phyloP scores from a whole-genome alignment of 306 rosid genomes.

The Cicer cuneatum region DNA sequence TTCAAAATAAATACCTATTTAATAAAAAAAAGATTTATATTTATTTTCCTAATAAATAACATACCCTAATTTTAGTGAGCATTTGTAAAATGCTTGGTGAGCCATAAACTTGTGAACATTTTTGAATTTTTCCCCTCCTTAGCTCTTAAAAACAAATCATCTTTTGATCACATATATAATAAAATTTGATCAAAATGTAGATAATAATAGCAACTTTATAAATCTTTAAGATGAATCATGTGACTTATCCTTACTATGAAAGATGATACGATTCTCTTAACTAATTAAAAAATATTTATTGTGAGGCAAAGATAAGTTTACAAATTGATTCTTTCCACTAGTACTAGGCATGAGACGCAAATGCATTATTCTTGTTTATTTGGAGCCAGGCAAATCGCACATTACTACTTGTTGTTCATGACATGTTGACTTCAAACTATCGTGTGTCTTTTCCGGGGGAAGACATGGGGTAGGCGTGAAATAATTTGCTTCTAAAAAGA shows the following conservation, averaged over 20 bases:
- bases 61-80: too few relatives aligned
- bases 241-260: conserved; percentile 11
- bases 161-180: background rate
- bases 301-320: conserved; percentile 21
- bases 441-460: conserved; percentile 35
- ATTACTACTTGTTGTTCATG: conserved; percentile 36
- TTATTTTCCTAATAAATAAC: too few relatives aligned
- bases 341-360: conserved; percentile 37
- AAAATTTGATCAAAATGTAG: conserved; percentile 31
- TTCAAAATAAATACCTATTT: too few relatives aligned
- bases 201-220: background rate
- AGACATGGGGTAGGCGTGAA: conserved; percentile 38
- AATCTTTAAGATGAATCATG: conserved; percentile 6
- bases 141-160: background rate
- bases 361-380: conserved; percentile 25
- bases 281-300: background rate
- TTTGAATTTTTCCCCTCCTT: background rate
- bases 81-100: too few relatives aligned
- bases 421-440: conserved; percentile 42
- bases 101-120: conserved; percentile 21
- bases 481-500: conserved; percentile 42
- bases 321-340: conserved; percentile 43
- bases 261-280: background rate
- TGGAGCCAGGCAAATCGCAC: conserved; percentile 48
- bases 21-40: too few relatives aligned